Evolutionary conservation across 1,284 basidiomycete genomes (phyloP).

Genomic region (Ceratobasidium sp.): DNA sequence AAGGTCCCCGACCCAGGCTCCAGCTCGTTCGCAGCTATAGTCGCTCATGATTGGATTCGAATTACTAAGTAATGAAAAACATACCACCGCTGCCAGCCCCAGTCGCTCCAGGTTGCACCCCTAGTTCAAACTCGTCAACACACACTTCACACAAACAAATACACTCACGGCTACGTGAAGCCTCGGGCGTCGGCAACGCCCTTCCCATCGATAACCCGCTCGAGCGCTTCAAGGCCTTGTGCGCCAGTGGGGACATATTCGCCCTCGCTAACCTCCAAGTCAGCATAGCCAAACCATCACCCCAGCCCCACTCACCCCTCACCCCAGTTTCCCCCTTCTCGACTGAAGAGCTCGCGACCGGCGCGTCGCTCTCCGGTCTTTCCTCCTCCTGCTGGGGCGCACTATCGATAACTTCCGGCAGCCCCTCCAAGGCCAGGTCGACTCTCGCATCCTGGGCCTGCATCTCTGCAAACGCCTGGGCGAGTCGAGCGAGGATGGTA

Average conservation of each 20-base stretch:
- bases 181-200: neutral
- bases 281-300: neutral
- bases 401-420: neutral
- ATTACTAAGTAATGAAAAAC: too few species aligned
- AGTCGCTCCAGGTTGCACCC: neutral
- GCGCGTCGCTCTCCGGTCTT: neutral
- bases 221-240: neutral
- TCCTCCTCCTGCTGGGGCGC: neutral
- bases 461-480: neutral
- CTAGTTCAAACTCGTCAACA: neutral
- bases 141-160: neutral
- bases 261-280: neutral
- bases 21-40: neutral
- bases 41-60: too few species aligned
- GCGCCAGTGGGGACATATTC: neutral
- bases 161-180: neutral
- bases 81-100: neutral
- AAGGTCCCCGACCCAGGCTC: neutral
- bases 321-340: neutral
- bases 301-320: neutral
- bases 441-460: neutral
- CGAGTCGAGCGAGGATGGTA: neutral
- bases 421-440: neutral
- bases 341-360: neutral
- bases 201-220: neutral